Percentiles rank a stretch among this genome's conserved stretches.
Conservation (phyloP, 2,329 filamentous ascomycete species). For the Hysterium pulicare region DNA sequence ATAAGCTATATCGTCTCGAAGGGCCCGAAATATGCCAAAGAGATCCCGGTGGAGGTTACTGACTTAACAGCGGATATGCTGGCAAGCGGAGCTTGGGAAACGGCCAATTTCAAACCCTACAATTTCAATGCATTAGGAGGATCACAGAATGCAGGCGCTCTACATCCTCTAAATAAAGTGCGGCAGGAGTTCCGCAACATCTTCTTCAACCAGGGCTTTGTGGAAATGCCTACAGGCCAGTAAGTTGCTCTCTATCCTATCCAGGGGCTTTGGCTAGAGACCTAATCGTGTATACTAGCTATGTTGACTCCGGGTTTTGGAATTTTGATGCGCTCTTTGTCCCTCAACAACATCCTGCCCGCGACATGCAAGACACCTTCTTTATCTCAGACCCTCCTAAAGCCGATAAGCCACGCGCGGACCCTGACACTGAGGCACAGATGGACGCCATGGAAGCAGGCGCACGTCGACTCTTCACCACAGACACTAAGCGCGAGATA, state of each 20-base stretch:
- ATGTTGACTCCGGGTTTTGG: conserved; percentile 97
- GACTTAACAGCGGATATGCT: conserved; percentile 95
- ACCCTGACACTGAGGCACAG: conserved; percentile 47
- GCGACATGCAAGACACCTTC: conserved; percentile 97
- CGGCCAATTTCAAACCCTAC: conserved; percentile 80
- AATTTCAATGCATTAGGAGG: conserved; percentile 72
- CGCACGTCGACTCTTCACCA: conserved; percentile 52
- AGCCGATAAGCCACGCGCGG: conserved; percentile 65
- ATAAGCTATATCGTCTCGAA: conserved; percentile 81
- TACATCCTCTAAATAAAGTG: conserved; percentile 77
- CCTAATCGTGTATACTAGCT: conserved; percentile 45
- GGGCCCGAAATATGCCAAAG: conserved; percentile 81
- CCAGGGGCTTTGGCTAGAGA: conserved; percentile 1
- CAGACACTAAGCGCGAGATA: conserved; percentile 52
- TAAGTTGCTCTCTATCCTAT: conserved; percentile 22
- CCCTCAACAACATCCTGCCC: conserved; percentile 94
- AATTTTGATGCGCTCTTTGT: conserved; percentile 98
- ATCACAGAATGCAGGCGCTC: conserved; percentile 51
- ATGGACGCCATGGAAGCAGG: conserved; percentile 50
- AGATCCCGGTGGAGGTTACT: conserved; percentile 90
- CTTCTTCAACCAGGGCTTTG: conserved; percentile 99
- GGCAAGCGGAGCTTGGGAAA: conserved; percentile 83
- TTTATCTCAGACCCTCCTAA: conserved; percentile 87
- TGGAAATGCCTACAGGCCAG: conserved; percentile 94
- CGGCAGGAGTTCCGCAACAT: conserved; percentile 94